phyloP scores from a whole-genome alignment of 441 rosid genomes.

The Pelargonium exstipulatum region DNA sequence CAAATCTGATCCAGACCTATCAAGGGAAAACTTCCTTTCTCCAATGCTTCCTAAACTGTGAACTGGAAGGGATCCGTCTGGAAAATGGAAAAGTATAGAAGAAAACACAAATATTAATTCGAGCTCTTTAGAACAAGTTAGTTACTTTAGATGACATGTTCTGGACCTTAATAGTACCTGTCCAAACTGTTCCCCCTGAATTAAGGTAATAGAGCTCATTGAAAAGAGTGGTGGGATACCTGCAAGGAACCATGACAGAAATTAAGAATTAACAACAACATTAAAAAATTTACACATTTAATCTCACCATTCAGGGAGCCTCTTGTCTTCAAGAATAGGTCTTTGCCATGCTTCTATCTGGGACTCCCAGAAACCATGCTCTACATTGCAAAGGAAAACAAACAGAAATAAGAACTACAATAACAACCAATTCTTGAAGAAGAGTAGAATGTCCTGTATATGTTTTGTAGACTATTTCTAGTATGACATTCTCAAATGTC shows the following conservation, averaged over 20 bases:
- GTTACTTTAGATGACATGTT: not conserved
- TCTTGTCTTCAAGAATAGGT: slow-evolving; percentile 43
- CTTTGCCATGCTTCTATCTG: slow-evolving; percentile 82
- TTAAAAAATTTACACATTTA: not conserved
- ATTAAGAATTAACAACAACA: not conserved
- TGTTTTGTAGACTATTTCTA: not conserved
- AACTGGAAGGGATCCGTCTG: slow-evolving; percentile 70
- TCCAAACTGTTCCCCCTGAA: slow-evolving; percentile 92
- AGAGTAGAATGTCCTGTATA: too few species aligned
- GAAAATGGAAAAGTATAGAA: too few species aligned
- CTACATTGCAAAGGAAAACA: slow-evolving; percentile 30
- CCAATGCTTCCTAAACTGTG: slow-evolving; percentile 56
- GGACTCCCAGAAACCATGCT: slow-evolving; percentile 70
- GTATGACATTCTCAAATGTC: not conserved
- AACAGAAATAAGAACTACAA: slow-evolving; percentile 1
- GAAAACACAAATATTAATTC: slow-evolving; percentile 14
- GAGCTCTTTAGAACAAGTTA: not conserved
- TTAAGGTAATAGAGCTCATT: slow-evolving; percentile 92
- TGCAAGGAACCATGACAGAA: slow-evolving; percentile 24
- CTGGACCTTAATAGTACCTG: slow-evolving; percentile 37
- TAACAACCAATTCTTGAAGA: too few species aligned
- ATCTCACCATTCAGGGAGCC: slow-evolving; percentile 75
- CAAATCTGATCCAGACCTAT: slow-evolving; percentile 38
- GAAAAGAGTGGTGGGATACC: slow-evolving; percentile 81
- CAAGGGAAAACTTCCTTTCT: slow-evolving; percentile 69